Base-by-base conservation (phyloP, 1,139 yeast species). In the Casaregolazyma suthepensis region DNA sequence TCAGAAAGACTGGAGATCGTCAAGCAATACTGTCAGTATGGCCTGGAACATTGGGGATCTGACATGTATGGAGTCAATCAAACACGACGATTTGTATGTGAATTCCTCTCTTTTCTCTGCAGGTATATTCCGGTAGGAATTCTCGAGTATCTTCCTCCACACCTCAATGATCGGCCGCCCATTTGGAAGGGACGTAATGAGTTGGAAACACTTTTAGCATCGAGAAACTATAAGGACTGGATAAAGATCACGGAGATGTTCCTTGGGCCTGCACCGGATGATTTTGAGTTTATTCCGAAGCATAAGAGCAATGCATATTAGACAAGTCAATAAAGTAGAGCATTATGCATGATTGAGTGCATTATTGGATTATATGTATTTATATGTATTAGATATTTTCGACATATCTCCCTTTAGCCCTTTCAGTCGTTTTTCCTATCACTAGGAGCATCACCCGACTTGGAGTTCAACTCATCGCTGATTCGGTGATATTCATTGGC, bases 11-110 rank as follows among this genome's bases (percentile, higher is more conserved):
- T 93, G 56, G 95, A 84, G 35, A 81, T 85, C 53, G 71, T 91
- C 62, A 75, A 76, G 58, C 78, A 77, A 52, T 93, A 83, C 66
- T 82, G 95, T 13, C 73, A 83, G 54, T 87, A 75, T 67, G 98
- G 99, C 0, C 76, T 93, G 61, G 91, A 90, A 63, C 99, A 94
- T 71, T 94, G 99, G 98, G 99, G 99, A 1, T 79, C 96, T 0
- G 99, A 93, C 66, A 96, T 89, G 63, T 91, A 85, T 68, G 99
- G 99, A 44, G 80, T 93, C 56, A 86, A 88, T 55, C 82, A 82
- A 61, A 85, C 96, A 7, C 82, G 99, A 70, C 77, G 99, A 63
- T 94, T 82, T 70, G 75, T 93, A 78, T 91, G 98, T 73, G 99
- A 93, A 70, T 93, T 90, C 70, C 75, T 94, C 67, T 86, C 96